Evolutionary conservation across 2,329 filamentous ascomycete species (phyloP).

Genomic region (Aureobasidium subglaciale): DNA sequence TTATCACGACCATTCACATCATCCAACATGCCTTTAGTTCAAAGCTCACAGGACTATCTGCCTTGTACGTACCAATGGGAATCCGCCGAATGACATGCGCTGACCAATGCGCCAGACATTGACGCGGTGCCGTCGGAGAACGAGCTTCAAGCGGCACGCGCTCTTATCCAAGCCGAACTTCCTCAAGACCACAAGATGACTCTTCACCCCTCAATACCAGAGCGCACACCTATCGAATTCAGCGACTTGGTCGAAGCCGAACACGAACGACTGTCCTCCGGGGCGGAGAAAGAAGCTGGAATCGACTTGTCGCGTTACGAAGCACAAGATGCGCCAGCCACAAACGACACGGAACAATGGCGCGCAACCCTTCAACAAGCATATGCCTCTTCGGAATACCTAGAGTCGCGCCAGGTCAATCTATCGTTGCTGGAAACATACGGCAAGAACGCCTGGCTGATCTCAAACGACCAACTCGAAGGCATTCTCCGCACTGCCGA

Average conservation of each 20-base stretch:
- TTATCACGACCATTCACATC: background rate
- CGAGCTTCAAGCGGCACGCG: constrained; percentile 59
- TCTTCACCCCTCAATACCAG: constrained; percentile 54
- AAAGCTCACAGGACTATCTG: constrained; percentile 68
- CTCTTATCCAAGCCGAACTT: constrained; percentile 63
- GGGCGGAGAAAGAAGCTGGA: constrained; percentile 40
- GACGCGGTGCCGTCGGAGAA: constrained; percentile 61
- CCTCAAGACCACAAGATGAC: constrained; percentile 40
- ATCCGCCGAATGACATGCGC: constrained; percentile 20
- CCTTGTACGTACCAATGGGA: constrained; percentile 55
- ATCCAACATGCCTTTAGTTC: constrained; percentile 58
- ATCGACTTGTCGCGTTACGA: constrained; percentile 82
- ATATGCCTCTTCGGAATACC: constrained; percentile 52
- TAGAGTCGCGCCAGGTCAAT: constrained; percentile 50
- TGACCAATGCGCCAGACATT: constrained; percentile 56
- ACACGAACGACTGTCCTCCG: constrained; percentile 57
- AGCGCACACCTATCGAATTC: constrained; percentile 49
- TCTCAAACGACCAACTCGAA: constrained; percentile 75
- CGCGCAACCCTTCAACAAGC: constrained; percentile 46
- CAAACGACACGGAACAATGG: constrained; percentile 41
- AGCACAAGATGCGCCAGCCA: constrained; percentile 54
- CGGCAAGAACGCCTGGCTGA: constrained; percentile 87
- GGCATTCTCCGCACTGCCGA: constrained; percentile 63
- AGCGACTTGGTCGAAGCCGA: constrained; percentile 62
- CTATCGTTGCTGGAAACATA: constrained; percentile 69